Evolutionary conservation across 2,329 filamentous ascomycete species (phyloP).

Genomic region (Neonectria neomacrospora): DNA sequence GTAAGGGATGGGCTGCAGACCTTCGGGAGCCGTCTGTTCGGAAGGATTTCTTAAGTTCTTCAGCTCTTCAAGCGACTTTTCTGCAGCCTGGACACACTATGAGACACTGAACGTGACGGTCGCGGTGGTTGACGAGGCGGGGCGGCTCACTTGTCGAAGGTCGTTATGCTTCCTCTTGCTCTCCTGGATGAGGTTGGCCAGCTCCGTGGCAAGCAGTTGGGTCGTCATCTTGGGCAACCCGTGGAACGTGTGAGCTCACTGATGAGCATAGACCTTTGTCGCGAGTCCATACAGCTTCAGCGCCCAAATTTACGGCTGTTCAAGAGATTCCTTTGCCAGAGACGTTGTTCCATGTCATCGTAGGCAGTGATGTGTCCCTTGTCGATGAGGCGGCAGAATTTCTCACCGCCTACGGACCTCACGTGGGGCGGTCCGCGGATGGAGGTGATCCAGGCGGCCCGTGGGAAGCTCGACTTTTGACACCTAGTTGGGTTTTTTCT

Average conservation of each 20-base stretch:
- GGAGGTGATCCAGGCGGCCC: constrained; percentile 16
- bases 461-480: neutral
- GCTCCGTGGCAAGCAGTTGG: constrained; percentile 87
- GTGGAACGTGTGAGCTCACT: constrained; percentile 38
- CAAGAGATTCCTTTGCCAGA: constrained; percentile 32
- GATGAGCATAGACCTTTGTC: constrained; percentile 37
- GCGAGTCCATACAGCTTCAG: constrained; percentile 44
- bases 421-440: constrained; percentile 34
- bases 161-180: constrained; percentile 95
- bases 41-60: constrained; percentile 60
- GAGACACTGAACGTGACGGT: constrained; percentile 7
- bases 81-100: constrained; percentile 73
- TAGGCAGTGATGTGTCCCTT: constrained; percentile 47
- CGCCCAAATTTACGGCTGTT: constrained; percentile 25
- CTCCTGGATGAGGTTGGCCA: constrained; percentile 92
- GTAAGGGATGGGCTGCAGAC: constrained; percentile 40
- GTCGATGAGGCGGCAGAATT: constrained; percentile 46
- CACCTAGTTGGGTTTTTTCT: too few species aligned
- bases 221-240: constrained; percentile 77
- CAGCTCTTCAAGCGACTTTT: constrained; percentile 91
- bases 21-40: constrained; percentile 53
- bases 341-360: constrained; percentile 29
- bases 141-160: constrained; percentile 75
- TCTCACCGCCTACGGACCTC: constrained; percentile 43
- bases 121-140: neutral